These are phyloP conservation scores for Iris macrosiphon DNA, from an alignment of 106 monocot genomes.

Conservation along the genomic window DNA sequence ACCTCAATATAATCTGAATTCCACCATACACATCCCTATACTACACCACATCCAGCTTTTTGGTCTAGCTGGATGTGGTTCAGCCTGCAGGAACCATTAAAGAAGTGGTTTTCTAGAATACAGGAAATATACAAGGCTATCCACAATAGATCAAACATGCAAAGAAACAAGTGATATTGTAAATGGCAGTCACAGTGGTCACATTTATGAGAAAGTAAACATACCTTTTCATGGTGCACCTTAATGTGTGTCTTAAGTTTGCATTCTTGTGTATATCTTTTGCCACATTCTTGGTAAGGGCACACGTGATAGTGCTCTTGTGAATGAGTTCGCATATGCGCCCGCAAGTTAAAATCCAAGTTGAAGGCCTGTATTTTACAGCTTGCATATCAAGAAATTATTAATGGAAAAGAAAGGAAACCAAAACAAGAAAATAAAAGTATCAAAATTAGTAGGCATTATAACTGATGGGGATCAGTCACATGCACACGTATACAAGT, in stretches of 20 bases:
- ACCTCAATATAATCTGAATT: no score
- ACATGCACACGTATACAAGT: no score
- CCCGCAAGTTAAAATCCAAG: conserved; percentile 83
- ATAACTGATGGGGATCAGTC: no score
- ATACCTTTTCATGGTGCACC: conserved; percentile 86
- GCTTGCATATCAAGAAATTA: not conserved
- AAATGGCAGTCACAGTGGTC: not conserved
- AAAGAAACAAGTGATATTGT: not conserved
- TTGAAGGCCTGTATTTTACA: conserved; percentile 76
- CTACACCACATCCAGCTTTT: no score
- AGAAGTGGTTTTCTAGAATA: no score
- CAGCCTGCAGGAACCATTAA: no score
- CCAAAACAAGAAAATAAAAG: no score
- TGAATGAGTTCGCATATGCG: conserved; percentile 87
- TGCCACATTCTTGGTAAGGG: conserved; percentile 75
- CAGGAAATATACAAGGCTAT: not conserved
- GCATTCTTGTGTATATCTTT: conserved; percentile 77
- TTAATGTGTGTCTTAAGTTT: conserved; percentile 83
- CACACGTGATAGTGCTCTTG: conserved; percentile 86
- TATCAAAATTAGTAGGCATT: no score
- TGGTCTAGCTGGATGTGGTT: no score
- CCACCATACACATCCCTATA: no score
- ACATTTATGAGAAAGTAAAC: no score
- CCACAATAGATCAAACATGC: not conserved
- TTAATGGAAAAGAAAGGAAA: not conserved